phyloP scores from a whole-genome alignment of 2,329 filamentous ascomycete species.

The Fonsecaea multimorphosa region DNA sequence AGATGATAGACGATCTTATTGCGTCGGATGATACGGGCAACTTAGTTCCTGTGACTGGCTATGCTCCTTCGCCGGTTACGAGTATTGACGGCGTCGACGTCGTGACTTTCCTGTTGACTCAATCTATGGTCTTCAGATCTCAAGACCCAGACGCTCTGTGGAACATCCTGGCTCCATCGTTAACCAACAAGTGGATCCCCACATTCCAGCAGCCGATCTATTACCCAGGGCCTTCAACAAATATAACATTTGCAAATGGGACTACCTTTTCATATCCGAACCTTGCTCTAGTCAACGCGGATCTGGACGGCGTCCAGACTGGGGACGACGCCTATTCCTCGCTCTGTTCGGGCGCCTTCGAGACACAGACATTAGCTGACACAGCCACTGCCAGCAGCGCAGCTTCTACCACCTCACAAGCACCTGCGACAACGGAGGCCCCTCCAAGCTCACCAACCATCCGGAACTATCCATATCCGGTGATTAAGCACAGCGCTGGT shows the following conservation, averaged over 20 bases:
- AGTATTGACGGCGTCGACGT: conserved; percentile 44
- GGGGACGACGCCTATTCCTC: conserved; percentile 42
- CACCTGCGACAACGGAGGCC: conserved; percentile 13
- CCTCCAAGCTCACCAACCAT: conserved; percentile 24
- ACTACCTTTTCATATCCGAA: conserved; percentile 41
- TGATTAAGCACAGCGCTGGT: conserved; percentile 45
- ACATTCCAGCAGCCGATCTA: conserved; percentile 22
- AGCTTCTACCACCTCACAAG: conserved; percentile 7
- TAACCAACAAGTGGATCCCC: conserved; percentile 4
- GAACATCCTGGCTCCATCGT: conserved; percentile 43
- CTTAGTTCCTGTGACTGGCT: conserved; percentile 21
- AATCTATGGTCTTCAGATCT: conserved; percentile 31
- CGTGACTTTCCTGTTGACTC: conserved; percentile 39
- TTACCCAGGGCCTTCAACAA: conserved; percentile 42
- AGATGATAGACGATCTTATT: conserved; percentile 27
- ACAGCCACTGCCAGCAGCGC: conserved; percentile 13
- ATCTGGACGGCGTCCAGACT: conserved; percentile 22
- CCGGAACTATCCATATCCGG: conserved; percentile 48
- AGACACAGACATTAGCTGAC: neutral
- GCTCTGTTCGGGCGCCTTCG: conserved; percentile 22
- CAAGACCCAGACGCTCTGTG: conserved; percentile 45
- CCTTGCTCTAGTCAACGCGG: conserved; percentile 34
- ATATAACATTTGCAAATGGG: conserved; percentile 44
- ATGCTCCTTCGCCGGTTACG: conserved; percentile 41
- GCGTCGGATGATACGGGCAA: conserved; percentile 12